Base-by-base conservation (phyloP, 2,329 filamentous ascomycete species). In the Colletotrichum endophyticum region DNA sequence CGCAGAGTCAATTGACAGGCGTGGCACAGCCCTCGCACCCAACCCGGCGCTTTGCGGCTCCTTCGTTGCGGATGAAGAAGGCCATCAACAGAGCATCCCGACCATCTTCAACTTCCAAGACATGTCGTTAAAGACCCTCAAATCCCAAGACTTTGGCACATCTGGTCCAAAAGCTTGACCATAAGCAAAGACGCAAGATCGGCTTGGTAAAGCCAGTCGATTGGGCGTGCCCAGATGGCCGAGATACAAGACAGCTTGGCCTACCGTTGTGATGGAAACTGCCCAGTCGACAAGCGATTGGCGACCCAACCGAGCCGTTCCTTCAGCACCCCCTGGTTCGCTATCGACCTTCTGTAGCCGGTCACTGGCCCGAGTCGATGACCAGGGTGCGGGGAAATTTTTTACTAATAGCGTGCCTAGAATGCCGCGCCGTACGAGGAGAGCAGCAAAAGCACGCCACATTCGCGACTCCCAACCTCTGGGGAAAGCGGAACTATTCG, bases 151-250 rank as follows among this genome's bases (percentile, higher is more conserved):
- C 30, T 69, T 73, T 59, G 34, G 57, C 36, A 64, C 44, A 25
- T 53, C 70, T 69, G 57, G 59, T 9, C 64, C 57, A 11, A 76
- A 73, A 76, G 73, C 70, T 76, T 73, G 73, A 69, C 44, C 34
- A 30, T 8, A 57, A 76, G 57, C 73, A 76, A 73, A 66, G 70
- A 53, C 25, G 34, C 53, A 11, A 25, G 59, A 70, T 61, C 32
- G 64, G 9, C 70, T 73, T 73, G 59, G 64, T 57, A 49, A 39
- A 11, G 15, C 27, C 25, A n/a, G 44, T 76, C 44, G 44, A 76
- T 70, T 73, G 70, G 57, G 25, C 30, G 22, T 39, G 69, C 69
- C 69, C 72, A 70, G 36, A 63, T 39, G 49, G 70, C 73, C 73
- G 63, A 73, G 64, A 63, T 57, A 68, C 64, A 66, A 57, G 28